These are phyloP conservation scores for Jasminum sambac DNA, from an alignment of 257 asterid species.

Conservation along the genomic window DNA sequence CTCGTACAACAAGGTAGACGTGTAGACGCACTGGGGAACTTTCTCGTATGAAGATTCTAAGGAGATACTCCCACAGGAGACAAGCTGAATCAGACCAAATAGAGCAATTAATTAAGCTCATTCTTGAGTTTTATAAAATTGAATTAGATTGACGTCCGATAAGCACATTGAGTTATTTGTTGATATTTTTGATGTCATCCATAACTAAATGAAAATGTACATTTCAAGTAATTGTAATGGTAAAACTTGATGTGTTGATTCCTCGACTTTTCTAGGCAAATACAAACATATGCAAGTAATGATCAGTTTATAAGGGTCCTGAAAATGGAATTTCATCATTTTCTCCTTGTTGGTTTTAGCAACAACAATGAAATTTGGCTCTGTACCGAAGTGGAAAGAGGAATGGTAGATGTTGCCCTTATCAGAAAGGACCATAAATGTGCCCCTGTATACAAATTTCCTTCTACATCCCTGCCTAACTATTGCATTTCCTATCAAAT, in stretches of 20 bases:
- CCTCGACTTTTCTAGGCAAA: not conserved
- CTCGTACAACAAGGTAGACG: slow-evolving; percentile 40
- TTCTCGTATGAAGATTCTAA: slow-evolving; percentile 52
- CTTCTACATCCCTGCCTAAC: not conserved
- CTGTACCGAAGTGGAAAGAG: not conserved
- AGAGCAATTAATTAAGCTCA: not conserved
- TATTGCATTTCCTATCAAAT: not conserved
- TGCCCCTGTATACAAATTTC: not conserved
- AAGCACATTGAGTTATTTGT: not conserved
- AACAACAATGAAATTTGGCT: not conserved
- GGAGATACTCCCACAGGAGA: slow-evolving; percentile 40
- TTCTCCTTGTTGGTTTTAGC: not conserved
- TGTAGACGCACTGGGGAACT: slow-evolving; percentile 39
- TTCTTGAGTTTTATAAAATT: not conserved
- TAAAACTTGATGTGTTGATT: not conserved
- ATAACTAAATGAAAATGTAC: not conserved
- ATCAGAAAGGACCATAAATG: not conserved
- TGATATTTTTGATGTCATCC: not conserved
- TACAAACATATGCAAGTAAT: not conserved
- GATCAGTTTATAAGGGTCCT: not conserved
- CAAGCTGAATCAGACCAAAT: slow-evolving; percentile 28
- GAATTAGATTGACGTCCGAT: not conserved
- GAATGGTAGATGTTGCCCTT: not conserved
- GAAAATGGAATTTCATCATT: not conserved
- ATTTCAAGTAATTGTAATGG: not conserved